Evolutionary conservation across 2,329 filamentous ascomycete species (phyloP).

Genomic region (Nemania sp.): DNA sequence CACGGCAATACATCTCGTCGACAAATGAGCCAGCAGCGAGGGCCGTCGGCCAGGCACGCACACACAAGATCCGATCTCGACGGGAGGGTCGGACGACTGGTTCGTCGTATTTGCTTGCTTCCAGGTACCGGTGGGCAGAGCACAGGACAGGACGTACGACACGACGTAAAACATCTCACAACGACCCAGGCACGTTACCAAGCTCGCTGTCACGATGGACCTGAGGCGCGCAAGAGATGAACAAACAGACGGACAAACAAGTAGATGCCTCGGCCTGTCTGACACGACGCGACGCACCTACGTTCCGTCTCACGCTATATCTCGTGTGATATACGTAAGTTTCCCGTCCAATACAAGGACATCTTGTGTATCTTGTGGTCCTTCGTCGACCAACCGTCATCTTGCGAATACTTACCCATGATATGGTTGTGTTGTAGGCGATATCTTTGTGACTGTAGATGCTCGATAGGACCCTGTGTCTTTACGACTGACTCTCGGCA

Average conservation of each 20-base stretch:
- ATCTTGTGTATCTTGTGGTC: background rate
- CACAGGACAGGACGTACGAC: too few relatives aligned
- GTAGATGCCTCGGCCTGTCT: background rate
- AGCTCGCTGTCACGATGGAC: too few relatives aligned
- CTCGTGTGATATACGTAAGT: conserved; percentile 18
- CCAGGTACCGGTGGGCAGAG: too few relatives aligned
- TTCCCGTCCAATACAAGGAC: conserved; percentile 3
- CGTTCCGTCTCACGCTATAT: background rate
- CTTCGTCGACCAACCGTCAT: background rate
- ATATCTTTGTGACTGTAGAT: background rate
- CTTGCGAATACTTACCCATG: background rate
- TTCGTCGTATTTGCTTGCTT: background rate
- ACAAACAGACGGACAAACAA: background rate
- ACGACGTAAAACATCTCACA: too few relatives aligned
- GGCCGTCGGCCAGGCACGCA: background rate
- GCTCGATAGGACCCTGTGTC: background rate
- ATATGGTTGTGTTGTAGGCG: conserved; percentile 6
- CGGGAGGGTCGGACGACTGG: background rate
- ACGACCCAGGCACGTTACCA: too few relatives aligned
- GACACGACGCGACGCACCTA: background rate
- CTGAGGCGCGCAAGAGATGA: too few relatives aligned
- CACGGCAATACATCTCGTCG: background rate
- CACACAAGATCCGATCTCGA: background rate
- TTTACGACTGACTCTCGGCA: background rate
- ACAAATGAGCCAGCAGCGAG: background rate